Percentiles rank a stretch among this genome's conserved stretches.
Conservation (phyloP, 805 yeast species). For the Pichia eremophila region DNA sequence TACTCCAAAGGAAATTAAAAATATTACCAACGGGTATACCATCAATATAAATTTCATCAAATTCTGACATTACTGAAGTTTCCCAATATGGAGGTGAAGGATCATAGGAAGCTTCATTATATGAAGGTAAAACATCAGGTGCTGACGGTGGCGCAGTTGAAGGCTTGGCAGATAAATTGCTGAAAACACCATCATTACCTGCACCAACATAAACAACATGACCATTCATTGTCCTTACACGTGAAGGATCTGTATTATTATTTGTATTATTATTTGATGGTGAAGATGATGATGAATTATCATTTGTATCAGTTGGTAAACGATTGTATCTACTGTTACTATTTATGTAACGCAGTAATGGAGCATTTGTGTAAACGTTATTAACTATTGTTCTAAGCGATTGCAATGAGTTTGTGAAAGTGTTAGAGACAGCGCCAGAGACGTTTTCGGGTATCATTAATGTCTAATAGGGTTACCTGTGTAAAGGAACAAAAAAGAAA, state of each 20-base stretch:
- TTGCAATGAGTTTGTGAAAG: background rate
- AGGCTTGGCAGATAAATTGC: conserved; percentile 87
- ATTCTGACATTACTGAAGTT: conserved; percentile 70
- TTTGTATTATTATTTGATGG: background rate
- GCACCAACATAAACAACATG: conserved; percentile 15
- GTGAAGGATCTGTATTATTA: conserved; percentile 2
- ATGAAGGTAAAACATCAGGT: conserved; percentile 70
- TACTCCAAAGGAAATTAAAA: conserved; percentile 86
- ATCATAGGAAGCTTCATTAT: conserved; percentile 92
- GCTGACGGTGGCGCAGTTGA: conserved; percentile 33
- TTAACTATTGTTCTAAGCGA: background rate
- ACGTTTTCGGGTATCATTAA: background rate
- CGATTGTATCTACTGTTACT: conserved; percentile 18
- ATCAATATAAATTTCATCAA: conserved; percentile 87
- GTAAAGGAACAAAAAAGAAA: background rate
- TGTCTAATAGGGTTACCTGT: too few species aligned
- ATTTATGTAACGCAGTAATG: conserved; percentile 21
- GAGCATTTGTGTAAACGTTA: conserved; percentile 18
- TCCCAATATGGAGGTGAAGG: conserved; percentile 97
- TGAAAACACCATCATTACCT: conserved; percentile 80
- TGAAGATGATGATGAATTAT: background rate
- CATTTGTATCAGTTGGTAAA: conserved; percentile 4
- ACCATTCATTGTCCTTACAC: conserved; percentile 15
- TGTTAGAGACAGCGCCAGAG: background rate
- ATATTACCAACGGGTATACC: conserved; percentile 92